phyloP scores from a whole-genome alignment of 257 asterid species.

The Parsonsia alboflavescens region DNA sequence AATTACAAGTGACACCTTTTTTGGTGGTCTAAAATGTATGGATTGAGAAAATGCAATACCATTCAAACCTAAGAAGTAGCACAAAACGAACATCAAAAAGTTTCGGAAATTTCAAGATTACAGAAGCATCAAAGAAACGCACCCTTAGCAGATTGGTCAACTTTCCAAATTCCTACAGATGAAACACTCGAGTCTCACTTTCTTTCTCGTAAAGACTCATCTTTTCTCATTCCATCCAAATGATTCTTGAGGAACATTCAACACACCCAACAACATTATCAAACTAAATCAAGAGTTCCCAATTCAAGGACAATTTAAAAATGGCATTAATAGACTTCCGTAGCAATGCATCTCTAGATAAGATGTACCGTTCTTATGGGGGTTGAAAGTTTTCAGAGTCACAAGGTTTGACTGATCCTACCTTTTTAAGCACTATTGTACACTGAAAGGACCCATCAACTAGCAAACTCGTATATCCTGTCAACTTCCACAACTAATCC shows the following conservation, averaged over 20 bases:
- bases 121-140: not conserved
- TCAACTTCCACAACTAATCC: not conserved
- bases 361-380: too few species aligned
- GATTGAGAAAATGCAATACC: not conserved
- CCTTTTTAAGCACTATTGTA: too few species aligned
- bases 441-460: not conserved
- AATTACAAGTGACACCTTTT: not conserved
- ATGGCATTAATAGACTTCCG: too few species aligned
- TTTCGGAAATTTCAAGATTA: not conserved
- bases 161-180: not conserved
- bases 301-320: too few species aligned
- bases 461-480: not conserved
- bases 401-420: too few species aligned
- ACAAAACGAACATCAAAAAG: not conserved
- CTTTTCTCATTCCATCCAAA: not conserved
- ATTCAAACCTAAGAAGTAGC: not conserved
- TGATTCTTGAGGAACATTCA: not conserved
- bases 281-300: not conserved
- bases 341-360: too few species aligned
- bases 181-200: not conserved
- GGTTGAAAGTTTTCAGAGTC: too few species aligned
- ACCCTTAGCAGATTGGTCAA: not conserved
- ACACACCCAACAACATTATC: not conserved
- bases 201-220: not conserved
- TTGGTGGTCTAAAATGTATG: not conserved